Evolutionary conservation across 2,329 filamentous ascomycete species (phyloP), one percentile per base, ranked within the genome.

Genomic region (Parastagonospora nodorum): DNA sequence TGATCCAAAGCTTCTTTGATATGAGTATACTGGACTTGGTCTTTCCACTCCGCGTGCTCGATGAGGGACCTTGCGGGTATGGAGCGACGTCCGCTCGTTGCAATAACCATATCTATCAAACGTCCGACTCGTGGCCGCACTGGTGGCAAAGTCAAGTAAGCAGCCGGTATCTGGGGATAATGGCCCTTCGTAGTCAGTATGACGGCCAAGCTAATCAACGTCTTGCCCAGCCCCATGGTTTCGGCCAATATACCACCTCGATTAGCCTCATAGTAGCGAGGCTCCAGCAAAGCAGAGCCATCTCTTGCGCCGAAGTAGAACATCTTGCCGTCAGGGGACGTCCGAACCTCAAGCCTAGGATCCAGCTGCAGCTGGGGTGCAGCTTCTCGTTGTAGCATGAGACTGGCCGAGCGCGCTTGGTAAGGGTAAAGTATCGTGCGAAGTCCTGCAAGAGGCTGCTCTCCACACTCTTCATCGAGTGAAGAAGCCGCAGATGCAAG

Each of bases 341-440:
- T 64, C 1, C 84, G 77, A 4, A 74, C 60, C 43, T 86, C 81
- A 2, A 96, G 76, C 5, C 92, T 83, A 8, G 92, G 90, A 70
- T 97, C 92, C 8, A 92, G 74, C 5, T 84, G 77, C 27, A 83
- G 77, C 5, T 80, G 79, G 0, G 88, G 85, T 16, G 85, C 81
- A 5, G 81, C 74, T 72, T 97, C 93, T 45, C 88, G 86, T 67
- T 94, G 88, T 14, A 96, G 75, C 92, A 97, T 97, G 27, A 88
- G 70, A 4, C 89, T 90, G 0, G 88, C 88, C 1, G 92, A 93
- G 38, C 88, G 83, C 43, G 87, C 82, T 69, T 97, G 93, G 62
- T 96, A 95, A 0, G 83, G 80, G 67, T 94, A 89, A 0, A 97
- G 77, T 0, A 75, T 75, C 0, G 90, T 89, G 11, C 72, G 81